Evolutionary conservation across 352 stramenopile genomes (phyloP).

Genomic region (Blastocystis sp.): DNA sequence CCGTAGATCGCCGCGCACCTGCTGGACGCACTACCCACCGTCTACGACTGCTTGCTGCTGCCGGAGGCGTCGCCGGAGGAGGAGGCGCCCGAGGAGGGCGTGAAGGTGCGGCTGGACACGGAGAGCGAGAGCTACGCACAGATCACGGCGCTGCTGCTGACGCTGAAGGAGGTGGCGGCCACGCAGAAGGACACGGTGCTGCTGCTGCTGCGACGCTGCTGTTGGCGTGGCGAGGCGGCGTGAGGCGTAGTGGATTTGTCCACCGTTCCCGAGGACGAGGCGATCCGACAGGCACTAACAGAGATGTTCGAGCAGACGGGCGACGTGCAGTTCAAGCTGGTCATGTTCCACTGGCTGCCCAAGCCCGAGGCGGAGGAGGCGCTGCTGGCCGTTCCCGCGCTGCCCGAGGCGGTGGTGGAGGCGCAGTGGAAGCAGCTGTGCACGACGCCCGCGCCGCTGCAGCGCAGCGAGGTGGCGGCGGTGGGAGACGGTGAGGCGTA

Average conservation of each 20-base stretch:
- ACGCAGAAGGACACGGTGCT: slow-evolving; percentile 3
- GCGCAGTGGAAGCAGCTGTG: background rate
- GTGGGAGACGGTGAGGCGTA: background rate
- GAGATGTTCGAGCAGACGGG: background rate
- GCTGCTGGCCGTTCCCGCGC: background rate
- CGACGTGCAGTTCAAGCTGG: slow-evolving; percentile 7
- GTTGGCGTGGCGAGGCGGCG: background rate
- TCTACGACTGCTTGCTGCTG: background rate
- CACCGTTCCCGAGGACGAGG: background rate
- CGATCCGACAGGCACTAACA: background rate
- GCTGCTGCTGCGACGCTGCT: slow-evolving; percentile 2
- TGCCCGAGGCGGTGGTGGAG: background rate
- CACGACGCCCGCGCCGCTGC: background rate
- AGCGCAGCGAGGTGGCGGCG: background rate
- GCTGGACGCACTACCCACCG: background rate
- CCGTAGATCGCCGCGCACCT: background rate
- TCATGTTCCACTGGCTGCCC: slow-evolving; percentile 37
- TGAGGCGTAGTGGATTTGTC: slow-evolving; percentile 21
- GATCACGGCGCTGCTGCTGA: slow-evolving; percentile 6
- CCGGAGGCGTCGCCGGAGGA: background rate
- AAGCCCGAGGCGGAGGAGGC: background rate
- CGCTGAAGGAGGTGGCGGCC: background rate
- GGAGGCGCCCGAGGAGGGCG: background rate
- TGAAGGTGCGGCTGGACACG: background rate
- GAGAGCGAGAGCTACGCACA: background rate